These are phyloP conservation scores for Mimosa pudica DNA, from an alignment of 306 rosid genomes.

Conservation along the genomic window DNA sequence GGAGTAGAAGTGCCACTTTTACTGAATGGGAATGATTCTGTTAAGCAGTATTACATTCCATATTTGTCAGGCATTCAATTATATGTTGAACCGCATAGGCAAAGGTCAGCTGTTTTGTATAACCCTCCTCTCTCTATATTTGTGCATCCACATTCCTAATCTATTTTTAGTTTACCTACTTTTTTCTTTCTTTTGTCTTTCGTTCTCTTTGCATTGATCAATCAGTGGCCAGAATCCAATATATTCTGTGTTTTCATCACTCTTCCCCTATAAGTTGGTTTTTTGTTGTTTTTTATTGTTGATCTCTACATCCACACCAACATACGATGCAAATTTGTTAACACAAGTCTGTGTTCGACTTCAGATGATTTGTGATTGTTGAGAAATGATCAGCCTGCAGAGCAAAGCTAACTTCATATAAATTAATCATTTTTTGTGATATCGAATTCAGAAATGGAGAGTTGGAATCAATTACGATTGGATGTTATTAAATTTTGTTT, in stretches of 20 bases:
- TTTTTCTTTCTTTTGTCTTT: neutral
- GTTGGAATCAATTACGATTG: neutral
- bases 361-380: neutral
- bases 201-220: neutral
- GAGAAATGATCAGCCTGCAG: neutral
- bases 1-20: slow-evolving; percentile 59
- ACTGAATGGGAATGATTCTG: slow-evolving; percentile 35
- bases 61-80: slow-evolving; percentile 61
- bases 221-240: neutral
- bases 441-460: neutral
- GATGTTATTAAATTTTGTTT: neutral
- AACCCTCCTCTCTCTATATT: neutral
- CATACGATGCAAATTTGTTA: neutral
- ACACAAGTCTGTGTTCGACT: neutral
- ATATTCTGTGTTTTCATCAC: neutral
- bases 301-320: neutral
- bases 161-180: neutral
- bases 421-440: neutral
- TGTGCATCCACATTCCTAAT: neutral
- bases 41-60: slow-evolving; percentile 58
- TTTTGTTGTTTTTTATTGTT: slow-evolving; percentile 20
- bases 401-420: neutral
- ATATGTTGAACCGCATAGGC: slow-evolving; percentile 40
- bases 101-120: slow-evolving; percentile 37
- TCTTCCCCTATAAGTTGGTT: neutral